These are phyloP conservation scores for Phytophthora pistaciae DNA, from an alignment of 352 stramenopile species.

Conservation along the genomic window DNA sequence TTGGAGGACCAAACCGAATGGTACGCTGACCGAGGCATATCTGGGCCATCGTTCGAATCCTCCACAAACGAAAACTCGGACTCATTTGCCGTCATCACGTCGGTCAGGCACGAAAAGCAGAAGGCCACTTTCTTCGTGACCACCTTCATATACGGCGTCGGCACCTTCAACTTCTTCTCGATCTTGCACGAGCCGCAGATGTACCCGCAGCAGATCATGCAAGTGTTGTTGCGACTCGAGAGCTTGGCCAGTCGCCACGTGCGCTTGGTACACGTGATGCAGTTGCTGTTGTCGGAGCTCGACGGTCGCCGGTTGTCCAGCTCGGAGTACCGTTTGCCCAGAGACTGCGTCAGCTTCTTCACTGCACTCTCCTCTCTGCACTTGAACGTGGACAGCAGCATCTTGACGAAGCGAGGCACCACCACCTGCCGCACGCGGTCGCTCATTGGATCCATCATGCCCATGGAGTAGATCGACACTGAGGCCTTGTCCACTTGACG, in stretches of 20 bases:
- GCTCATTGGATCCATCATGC: constrained; percentile 34
- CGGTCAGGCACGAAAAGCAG: constrained; percentile 38
- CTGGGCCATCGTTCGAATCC: neutral
- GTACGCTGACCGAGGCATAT: constrained; percentile 2
- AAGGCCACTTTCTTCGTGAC: constrained; percentile 39
- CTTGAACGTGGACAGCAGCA: constrained; percentile 31
- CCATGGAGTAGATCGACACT: constrained; percentile 37
- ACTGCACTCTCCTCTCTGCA: constrained; percentile 14
- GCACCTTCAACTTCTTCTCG: constrained; percentile 38
- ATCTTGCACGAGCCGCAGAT: constrained; percentile 43
- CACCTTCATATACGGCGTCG: constrained; percentile 22
- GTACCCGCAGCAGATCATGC: constrained; percentile 31
- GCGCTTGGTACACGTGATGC: constrained; percentile 31
- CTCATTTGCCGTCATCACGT: constrained; percentile 20
- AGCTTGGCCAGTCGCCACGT: constrained; percentile 20
- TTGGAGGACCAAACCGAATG: constrained; percentile 20
- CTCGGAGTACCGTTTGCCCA: constrained; percentile 22
- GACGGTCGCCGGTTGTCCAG: constrained; percentile 15
- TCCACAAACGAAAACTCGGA: constrained; percentile 24
- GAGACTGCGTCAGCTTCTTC: constrained; percentile 27
- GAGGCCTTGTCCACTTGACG: constrained; percentile 30
- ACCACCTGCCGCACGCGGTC: constrained; percentile 27
- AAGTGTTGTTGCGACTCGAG: constrained; percentile 21
- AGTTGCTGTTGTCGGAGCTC: constrained; percentile 15
- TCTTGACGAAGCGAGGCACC: constrained; percentile 31